Evolutionary conservation across 495 filamentous ascomycete species (phyloP), one percentile per base, ranked within the genome.

Genomic region (Aspergillus conjunctus): DNA sequence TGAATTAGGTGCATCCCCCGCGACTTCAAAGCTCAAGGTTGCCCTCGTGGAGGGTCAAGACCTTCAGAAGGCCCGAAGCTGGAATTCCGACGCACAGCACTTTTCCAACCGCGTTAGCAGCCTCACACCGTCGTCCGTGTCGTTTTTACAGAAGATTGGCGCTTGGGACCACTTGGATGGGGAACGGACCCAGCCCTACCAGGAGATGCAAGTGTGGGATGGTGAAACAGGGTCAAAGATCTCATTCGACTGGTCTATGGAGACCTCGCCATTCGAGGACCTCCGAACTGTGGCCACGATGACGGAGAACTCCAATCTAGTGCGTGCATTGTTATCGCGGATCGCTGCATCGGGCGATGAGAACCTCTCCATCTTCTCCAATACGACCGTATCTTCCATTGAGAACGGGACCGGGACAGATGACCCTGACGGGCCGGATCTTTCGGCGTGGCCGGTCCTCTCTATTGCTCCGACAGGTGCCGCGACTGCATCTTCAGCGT

Each of bases 181-280:
- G 9, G 74, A 81, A 3, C 82, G 95, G n/a, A 83, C 92, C 14
- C 93, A 97, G 73, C 78, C 84, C 2, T 99, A 97, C 72, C 85
- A 93, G 45, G 88, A 91, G 61, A 99, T 99, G 94, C 77, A 87
- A 63, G 93, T 98, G 10, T 99, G 94, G 94, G 94, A 99, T 74
- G 94, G 94, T 56, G 86, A 97, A 56, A 88, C 89, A 15, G 90
- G 85, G 55, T 88, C 92, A 39, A 83, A 86, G 49, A 96, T 99
- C 71, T 87, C 89, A 56, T 99, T 99, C 72, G 89, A 94, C 74
- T 88, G 86, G 83, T 77, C 81, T 22, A 73, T 77, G 17, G 81
- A 82, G 22, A 74, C 80, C 17, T 72, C 74, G 2, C 69, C 77
- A 4, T 80, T 79, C 52, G 78, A 80, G 58, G 74, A 78, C 50